Evolutionary conservation across 2,329 filamentous ascomycete genomes (phyloP), one percentile per base, ranked within the genome.

Genomic region (Epichloe hybrida): DNA sequence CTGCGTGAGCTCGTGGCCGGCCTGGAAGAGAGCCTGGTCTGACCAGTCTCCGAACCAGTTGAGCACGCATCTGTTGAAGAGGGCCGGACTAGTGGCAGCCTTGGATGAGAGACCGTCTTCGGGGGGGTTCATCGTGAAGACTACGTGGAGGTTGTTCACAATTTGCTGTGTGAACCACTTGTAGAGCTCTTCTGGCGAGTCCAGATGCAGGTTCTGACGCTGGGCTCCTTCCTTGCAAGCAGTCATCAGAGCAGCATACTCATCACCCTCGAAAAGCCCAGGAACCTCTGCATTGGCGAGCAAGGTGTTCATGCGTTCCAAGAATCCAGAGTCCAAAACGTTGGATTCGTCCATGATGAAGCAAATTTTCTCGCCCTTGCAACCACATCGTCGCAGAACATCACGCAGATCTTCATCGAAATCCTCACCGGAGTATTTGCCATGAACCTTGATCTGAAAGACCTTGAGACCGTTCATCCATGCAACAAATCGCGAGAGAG

Each of bases 41-140:
- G 93, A 98, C 93, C 93, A 99, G 70, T 99, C 93, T 57, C 93
- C 93, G 66, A 98, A 96, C 93, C 93, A 99, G 71, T 99, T 98
- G 59, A 99, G 83, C 46, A 99, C 93, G 64, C 93, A 99, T 76
- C 93, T 85, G 73, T 99, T 99, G 84, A 99, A 99, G 62, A 99
- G 72, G 40, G 93, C 93, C 53, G 93, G 93, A 77, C 89, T 96
- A 3, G 94, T 98, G 31, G 93, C 94, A 51, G 93, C 93, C 72
- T 96, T 97, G 35, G 89, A 95, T 2, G 88, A 93, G 8, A 99
- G 72, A 0, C 93, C 91, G 59, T 93, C 93, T 63, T 96, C 88
- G 0, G 93, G 93, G 93, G 67, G 93, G 67, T 99, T 99, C 93
- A 99, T 99, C 3, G 93, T 99, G 67, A 99, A 98, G 21, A 99